These are phyloP conservation scores for Fraxinus velutina DNA, from an alignment of 305 asterid species.

Conservation along the genomic window DNA sequence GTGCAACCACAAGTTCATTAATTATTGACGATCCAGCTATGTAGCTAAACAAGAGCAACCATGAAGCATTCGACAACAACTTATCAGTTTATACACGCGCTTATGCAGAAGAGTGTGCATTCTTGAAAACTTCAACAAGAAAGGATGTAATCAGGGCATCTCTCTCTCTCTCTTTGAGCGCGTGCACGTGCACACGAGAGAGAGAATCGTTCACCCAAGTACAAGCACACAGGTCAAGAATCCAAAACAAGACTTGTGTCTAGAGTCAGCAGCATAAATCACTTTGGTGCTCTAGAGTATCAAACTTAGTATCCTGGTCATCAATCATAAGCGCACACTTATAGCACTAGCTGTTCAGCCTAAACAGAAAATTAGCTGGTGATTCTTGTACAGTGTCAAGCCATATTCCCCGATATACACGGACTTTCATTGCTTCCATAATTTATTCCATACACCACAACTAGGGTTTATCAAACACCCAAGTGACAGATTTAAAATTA, in stretches of 20 bases:
- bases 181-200: not conserved
- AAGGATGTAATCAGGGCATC: not conserved
- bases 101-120: not conserved
- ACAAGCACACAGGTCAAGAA: not conserved
- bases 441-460: not conserved
- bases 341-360: not conserved
- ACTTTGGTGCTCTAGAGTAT: not conserved
- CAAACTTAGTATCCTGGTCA: not conserved
- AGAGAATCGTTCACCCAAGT: not conserved
- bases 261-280: not conserved
- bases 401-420: not conserved
- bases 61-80: not conserved
- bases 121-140: not conserved
- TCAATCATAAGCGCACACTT: not conserved
- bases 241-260: not conserved
- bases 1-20: constrained; percentile 1
- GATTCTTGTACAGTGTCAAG: not conserved
- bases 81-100: not conserved
- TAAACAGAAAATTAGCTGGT: not conserved
- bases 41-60: not conserved
- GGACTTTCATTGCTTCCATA: not conserved
- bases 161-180: not conserved
- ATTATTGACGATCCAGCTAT: not conserved
- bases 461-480: not conserved
- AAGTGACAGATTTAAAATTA: not conserved